phyloP scores from a whole-genome alignment of 352 stramenopile genomes.

The Pythium phragmitis region DNA sequence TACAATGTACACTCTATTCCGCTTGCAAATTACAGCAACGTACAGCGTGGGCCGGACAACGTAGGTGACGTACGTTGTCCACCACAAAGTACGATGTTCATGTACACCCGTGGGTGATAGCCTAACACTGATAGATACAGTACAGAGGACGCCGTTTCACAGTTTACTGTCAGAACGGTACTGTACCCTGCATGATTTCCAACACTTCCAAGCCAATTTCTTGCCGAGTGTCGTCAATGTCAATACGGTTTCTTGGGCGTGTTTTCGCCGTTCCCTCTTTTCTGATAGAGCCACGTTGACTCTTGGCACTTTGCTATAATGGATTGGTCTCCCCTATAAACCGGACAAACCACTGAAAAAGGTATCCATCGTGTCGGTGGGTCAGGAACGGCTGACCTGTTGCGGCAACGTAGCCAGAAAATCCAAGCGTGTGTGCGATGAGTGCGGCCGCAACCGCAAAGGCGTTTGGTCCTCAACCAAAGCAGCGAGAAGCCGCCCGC shows the following conservation, averaged over 20 bases:
- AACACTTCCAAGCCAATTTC: too few species aligned
- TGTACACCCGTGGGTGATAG: background rate
- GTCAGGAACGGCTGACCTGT: too few species aligned
- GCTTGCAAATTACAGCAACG: too few species aligned
- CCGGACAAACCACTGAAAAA: background rate
- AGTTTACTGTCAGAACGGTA: background rate
- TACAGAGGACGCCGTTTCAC: background rate
- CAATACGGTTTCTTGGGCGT: background rate
- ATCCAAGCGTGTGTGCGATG: too few species aligned
- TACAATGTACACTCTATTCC: too few species aligned
- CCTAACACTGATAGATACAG: background rate
- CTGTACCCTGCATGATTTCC: background rate
- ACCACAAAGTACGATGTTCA: too few species aligned
- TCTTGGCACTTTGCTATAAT: background rate
- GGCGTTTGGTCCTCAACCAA: background rate
- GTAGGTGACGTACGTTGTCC: too few species aligned
- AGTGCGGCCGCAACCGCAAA: background rate
- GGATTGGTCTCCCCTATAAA: background rate
- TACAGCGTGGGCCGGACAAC: too few species aligned
- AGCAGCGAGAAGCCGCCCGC: conserved; percentile 3
- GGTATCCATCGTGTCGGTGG: too few species aligned
- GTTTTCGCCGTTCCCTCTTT: conserved; percentile 14
- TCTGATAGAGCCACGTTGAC: background rate
- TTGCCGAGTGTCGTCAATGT: conserved; percentile 1
- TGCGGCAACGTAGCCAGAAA: too few species aligned